These are phyloP conservation scores for Polytrichum commune DNA, from an alignment of 225 moss, liverwort and hornwort genomes.

Conservation along the genomic window DNA sequence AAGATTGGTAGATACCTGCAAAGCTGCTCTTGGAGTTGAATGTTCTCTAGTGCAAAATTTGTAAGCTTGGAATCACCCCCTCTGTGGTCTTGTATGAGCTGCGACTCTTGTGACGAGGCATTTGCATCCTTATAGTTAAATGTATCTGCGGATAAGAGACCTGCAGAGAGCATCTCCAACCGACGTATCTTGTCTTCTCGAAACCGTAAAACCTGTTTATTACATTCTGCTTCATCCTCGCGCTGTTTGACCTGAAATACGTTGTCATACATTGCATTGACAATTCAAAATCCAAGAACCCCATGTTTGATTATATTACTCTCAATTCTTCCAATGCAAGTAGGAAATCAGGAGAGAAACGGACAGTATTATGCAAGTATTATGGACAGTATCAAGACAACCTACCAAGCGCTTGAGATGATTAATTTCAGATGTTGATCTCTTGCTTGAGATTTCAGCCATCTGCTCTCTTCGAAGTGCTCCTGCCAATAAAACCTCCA, in stretches of 20 bases:
- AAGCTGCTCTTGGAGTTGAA: slow-evolving; percentile 55
- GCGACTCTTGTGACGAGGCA: slow-evolving; percentile 59
- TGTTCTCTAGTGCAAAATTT: slow-evolving; percentile 67
- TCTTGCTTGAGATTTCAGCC: slow-evolving; percentile 53
- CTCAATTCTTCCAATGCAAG: too few species aligned
- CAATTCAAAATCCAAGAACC: not conserved
- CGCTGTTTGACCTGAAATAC: slow-evolving; percentile 69
- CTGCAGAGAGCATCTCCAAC: slow-evolving; percentile 58
- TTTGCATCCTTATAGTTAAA: slow-evolving; percentile 51
- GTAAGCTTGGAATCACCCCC: slow-evolving; percentile 75
- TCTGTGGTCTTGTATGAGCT: slow-evolving; percentile 47
- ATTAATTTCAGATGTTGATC: slow-evolving; percentile 68
- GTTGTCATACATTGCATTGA: not conserved
- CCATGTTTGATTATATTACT: too few species aligned
- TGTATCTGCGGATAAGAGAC: slow-evolving; percentile 33
- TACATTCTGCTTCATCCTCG: slow-evolving; percentile 77
- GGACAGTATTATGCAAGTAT: too few species aligned
- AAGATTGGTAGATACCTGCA: slow-evolving; percentile 45
- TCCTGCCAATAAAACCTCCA: slow-evolving; percentile 74
- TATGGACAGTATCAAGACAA: not conserved
- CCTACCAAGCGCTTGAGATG: slow-evolving; percentile 76
- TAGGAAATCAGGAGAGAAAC: too few species aligned
- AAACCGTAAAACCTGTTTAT: slow-evolving; percentile 76
- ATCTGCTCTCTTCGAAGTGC: slow-evolving; percentile 79
- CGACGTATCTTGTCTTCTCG: slow-evolving; percentile 77